These are phyloP conservation scores for Mayamaea pseudoterrestris DNA, from an alignment of 108 stramenopile species.

Conservation along the genomic window DNA sequence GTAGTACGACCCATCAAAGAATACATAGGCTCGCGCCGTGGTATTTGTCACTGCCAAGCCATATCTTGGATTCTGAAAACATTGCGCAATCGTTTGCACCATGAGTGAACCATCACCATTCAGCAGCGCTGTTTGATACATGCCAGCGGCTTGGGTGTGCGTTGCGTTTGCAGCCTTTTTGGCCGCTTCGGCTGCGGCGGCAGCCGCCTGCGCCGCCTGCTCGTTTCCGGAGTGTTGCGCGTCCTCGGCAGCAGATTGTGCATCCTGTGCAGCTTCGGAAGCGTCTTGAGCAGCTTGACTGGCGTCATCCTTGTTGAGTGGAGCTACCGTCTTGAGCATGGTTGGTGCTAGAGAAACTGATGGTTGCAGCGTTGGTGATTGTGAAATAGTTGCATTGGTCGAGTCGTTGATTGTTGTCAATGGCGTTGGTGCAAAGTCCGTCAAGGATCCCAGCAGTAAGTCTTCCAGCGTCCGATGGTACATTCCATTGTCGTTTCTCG, in stretches of 20 bases:
- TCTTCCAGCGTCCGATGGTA: no score
- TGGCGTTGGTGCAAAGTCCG: no score
- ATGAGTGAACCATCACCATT: constrained; percentile 63
- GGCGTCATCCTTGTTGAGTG: no score
- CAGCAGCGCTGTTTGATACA: constrained; percentile 29
- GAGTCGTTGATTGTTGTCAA: no score
- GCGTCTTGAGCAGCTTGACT: no score
- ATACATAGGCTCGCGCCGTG: constrained; percentile 39
- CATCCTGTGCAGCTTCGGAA: constrained; percentile 20
- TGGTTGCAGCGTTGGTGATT: no score
- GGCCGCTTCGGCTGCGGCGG: constrained; percentile 34
- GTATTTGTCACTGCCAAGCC: constrained; percentile 20
- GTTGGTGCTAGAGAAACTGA: no score
- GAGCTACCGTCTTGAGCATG: no score
- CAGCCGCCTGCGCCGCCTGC: constrained; percentile 26
- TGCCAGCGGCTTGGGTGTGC: constrained; percentile 33
- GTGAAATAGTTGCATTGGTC: no score
- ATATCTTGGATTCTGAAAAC: constrained; percentile 63
- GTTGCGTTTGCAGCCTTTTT: constrained; percentile 66
- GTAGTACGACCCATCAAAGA: constrained; percentile 50
- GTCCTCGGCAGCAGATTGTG: constrained; percentile 26
- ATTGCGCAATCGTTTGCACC: constrained; percentile 37
- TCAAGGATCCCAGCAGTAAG: no score
- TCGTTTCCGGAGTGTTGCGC: constrained; percentile 27
- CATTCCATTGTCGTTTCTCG: no score